Percentiles rank a stretch among this genome's conserved stretches.
Conservation (phyloP, 768 basidiomycete species). For the Agrocybe praecox region DNA sequence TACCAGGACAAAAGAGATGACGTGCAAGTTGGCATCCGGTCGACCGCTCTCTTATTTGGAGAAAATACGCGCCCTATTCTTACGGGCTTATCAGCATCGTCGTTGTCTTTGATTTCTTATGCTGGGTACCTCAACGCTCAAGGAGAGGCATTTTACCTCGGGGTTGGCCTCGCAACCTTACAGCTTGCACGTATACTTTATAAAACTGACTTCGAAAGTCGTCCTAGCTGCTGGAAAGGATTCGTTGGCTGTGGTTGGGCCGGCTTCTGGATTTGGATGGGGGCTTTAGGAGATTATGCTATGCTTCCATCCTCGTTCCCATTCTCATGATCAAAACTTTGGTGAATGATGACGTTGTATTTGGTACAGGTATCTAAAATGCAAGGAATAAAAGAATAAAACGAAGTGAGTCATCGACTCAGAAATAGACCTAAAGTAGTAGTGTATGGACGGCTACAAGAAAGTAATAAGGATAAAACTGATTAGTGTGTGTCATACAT, state of each 20-base stretch:
- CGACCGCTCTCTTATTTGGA: conserved; percentile 92
- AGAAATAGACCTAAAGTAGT: not conserved
- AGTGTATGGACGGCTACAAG: not conserved
- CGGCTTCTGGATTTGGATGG: conserved; percentile 88
- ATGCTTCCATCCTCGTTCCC: conserved; percentile 26
- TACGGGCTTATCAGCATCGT: conserved; percentile 67
- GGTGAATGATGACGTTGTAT: not conserved
- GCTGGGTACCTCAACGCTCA: conserved; percentile 84
- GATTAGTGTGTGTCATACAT: not conserved
- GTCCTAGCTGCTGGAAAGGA: conserved; percentile 86
- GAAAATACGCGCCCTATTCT: conserved; percentile 76
- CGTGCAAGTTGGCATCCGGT: conserved; percentile 83
- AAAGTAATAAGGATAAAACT: not conserved
- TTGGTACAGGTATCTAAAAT: not conserved
- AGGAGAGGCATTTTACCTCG: conserved; percentile 78
- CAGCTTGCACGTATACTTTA: conserved; percentile 81
- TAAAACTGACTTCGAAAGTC: conserved; percentile 72
- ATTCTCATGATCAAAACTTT: not conserved
- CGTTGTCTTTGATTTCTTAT: conserved; percentile 72
- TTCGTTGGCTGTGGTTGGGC: conserved; percentile 89
- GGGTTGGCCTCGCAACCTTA: conserved; percentile 67
- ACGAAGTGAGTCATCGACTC: not conserved
- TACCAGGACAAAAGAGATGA: conserved; percentile 91
- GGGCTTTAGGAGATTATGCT: conserved; percentile 71
- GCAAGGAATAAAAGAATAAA: not conserved